phyloP scores from a whole-genome alignment of 345 rosid species.

The Rhizophora mangle region DNA sequence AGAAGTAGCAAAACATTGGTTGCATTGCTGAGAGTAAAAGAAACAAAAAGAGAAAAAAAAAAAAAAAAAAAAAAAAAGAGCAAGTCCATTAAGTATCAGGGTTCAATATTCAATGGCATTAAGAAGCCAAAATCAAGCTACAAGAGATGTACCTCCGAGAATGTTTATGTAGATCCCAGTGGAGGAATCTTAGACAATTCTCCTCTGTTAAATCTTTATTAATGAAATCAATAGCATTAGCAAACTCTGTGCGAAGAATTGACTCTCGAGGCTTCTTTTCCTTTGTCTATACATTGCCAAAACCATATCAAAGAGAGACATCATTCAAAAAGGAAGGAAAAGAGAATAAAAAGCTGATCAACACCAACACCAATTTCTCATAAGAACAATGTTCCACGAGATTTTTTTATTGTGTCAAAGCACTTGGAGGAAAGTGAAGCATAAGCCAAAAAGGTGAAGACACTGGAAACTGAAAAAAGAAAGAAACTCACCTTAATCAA shows the following conservation, averaged over 20 bases:
- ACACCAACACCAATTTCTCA: background rate
- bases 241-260: constrained; percentile 92
- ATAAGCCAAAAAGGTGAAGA: background rate
- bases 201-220: constrained; percentile 89
- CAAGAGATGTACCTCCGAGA: constrained; percentile 55
- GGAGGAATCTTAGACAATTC: constrained; percentile 69
- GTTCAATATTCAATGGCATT: background rate
- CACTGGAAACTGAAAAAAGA: background rate
- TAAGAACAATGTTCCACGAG: background rate
- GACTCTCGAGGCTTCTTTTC: constrained; percentile 93
- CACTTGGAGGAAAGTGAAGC: background rate
- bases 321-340: constrained; percentile 7
- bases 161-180: constrained; percentile 91
- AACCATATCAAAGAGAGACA: constrained; percentile 13
- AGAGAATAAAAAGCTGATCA: background rate
- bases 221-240: constrained; percentile 86
- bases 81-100: constrained; percentile 1
- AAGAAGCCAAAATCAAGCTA: background rate
- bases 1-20: constrained; percentile 70
- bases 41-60: background rate
- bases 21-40: constrained; percentile 53
- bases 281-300: constrained; percentile 40
- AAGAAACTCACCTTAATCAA: constrained; percentile 72
- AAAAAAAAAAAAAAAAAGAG: constrained; percentile 11
- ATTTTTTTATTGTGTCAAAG: background rate